Evolutionary conservation across 2,329 filamentous ascomycete species (phyloP), one percentile per base, ranked within the genome.

Genomic region (Paecilomyces dactylethromorphus): DNA sequence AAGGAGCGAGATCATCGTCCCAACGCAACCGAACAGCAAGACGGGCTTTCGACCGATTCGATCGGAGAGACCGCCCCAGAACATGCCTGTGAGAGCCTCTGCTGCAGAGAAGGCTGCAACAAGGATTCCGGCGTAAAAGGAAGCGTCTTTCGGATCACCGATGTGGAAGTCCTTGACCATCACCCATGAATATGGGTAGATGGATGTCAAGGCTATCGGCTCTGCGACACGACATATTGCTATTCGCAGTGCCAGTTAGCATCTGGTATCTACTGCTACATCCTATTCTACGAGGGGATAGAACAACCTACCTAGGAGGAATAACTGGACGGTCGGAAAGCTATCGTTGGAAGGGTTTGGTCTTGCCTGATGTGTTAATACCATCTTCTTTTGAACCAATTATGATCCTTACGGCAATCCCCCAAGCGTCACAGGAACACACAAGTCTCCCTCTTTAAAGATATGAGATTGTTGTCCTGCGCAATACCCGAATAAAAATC

Each of bases 151-250:
- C 65, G 57, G 59, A 49, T 54, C 56, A 52, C 61, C 61, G 45
- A 63, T 54, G 35, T 61, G 56, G 15, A 63, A 63, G 21, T 63
- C 56, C 55, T 58, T 55, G 51, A 63, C 61, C 61, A 63, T 86
- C 60, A 88, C 84, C 89, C 89, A 95, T 60, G 90, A 90, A 74
- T 96, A 97, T 21, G 92, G 92, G 68, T 93, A 95, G 74, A 96
- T 94, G 69, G 90, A 94, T 1, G 92, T 96, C 63, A 97, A 84
- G 55, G 92, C 92, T 67, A 97, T 93, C 22, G 92, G 92, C 75
- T 97, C 92, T 56, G 92, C 90, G 65, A 97, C 85, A 63, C 92
- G 91, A 71, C 95, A 92, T 80, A 96, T 91, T 73, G 91, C 92
- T 96, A 67, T 29, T 26, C 29, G 59, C 31, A 11, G 33, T n/a